Conservation (phyloP, 140 eudicot genomes). For the Anethum foeniculum region DNA sequence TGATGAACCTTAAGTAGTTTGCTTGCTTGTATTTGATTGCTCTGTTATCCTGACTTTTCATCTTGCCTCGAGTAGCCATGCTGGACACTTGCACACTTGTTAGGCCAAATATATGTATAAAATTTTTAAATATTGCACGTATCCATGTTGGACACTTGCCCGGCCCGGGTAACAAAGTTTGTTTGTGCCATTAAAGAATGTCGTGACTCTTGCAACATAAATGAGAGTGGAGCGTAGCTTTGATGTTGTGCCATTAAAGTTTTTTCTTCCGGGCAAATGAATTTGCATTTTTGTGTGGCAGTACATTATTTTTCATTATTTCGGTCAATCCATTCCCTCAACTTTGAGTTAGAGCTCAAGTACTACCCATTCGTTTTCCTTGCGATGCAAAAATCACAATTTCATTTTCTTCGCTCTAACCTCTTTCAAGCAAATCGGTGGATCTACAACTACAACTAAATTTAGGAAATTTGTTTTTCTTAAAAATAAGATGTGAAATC, state of each 20-base stretch:
- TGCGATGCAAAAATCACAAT: not conserved
- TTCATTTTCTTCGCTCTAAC: not conserved
- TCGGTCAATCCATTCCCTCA: not conserved
- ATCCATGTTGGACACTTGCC: not conserved
- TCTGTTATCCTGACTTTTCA: not conserved
- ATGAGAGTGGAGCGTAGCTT: not conserved
- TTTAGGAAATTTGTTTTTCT: not conserved
- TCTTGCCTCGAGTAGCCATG: not conserved
- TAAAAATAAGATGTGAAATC: not conserved
- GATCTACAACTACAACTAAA: not conserved
- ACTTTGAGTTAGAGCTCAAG: not conserved
- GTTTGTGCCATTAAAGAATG: not conserved
- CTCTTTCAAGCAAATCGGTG: not conserved
- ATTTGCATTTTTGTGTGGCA: too few species aligned
- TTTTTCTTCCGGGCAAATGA: not conserved
- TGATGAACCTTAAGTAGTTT: not conserved
- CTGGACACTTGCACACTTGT: not conserved
- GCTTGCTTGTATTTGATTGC: not conserved
- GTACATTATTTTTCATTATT: too few species aligned
- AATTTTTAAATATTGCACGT: too few species aligned
- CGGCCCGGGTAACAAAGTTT: not conserved
- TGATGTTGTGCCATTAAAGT: not conserved
- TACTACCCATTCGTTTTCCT: not conserved
- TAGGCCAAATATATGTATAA: not conserved
- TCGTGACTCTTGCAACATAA: not conserved